Evolutionary conservation across 2,329 filamentous ascomycete genomes (phyloP).

Genomic region (Fusarium torreyae): DNA sequence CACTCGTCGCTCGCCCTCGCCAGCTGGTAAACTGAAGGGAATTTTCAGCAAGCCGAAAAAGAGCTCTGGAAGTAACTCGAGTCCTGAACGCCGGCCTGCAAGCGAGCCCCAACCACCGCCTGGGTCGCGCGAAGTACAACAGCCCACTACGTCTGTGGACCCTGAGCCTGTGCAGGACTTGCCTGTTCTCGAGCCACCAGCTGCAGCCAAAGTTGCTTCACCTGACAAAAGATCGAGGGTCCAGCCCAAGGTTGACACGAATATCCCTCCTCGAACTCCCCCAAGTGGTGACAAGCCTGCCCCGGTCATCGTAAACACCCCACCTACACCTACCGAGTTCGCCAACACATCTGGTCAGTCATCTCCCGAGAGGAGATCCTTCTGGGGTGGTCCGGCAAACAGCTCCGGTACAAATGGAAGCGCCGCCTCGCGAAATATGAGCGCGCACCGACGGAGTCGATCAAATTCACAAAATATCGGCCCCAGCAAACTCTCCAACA

Average conservation of each 20-base stretch:
- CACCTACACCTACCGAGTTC: constrained; percentile 73
- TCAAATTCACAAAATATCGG: constrained; percentile 70
- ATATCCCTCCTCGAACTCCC: constrained; percentile 63
- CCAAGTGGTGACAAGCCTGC: constrained; percentile 60
- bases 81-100: constrained; percentile 41
- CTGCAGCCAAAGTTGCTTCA: constrained; percentile 51
- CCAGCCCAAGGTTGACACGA: constrained; percentile 52
- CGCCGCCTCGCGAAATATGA: constrained; percentile 77
- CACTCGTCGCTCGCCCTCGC: constrained; percentile 75
- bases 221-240: constrained; percentile 50
- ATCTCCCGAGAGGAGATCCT: constrained; percentile 51
- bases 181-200: constrained; percentile 50
- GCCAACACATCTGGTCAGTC: constrained; percentile 41
- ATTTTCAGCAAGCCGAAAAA: constrained; percentile 68
- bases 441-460: constrained; percentile 72
- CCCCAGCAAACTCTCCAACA: constrained; percentile 90
- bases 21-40: constrained; percentile 76
- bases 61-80: constrained; percentile 41
- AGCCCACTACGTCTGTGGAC: constrained; percentile 39
- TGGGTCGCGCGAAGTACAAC: constrained; percentile 41
- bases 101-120: constrained; percentile 42
- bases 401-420: constrained; percentile 65
- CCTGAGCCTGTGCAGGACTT: constrained; percentile 40
- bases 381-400: constrained; percentile 48
- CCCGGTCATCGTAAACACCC: constrained; percentile 75